These are phyloP conservation scores for Sugiyamaella americana DNA, from an alignment of 805 yeast genomes.

Conservation along the genomic window DNA sequence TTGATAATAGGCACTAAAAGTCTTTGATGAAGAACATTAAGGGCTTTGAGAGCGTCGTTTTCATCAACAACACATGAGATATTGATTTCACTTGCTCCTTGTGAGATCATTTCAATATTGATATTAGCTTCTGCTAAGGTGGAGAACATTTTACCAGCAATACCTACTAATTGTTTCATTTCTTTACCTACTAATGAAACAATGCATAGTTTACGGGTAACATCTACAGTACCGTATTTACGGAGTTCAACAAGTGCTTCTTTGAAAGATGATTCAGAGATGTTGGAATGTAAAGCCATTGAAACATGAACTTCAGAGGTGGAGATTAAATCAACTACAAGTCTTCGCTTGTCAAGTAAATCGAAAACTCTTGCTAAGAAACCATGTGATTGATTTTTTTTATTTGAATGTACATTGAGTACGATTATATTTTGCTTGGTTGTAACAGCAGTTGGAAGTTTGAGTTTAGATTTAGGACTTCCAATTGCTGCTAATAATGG, in stretches of 20 bases:
- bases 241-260: constrained; percentile 73
- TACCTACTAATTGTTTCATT: constrained; percentile 94
- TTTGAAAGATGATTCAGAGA: constrained; percentile 57
- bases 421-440: constrained; percentile 91
- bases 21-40: constrained; percentile 76
- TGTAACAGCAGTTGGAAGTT: constrained; percentile 85
- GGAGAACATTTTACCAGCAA: constrained; percentile 95
- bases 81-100: constrained; percentile 97
- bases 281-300: constrained; percentile 80
- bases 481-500: background rate
- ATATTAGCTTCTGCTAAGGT: constrained; percentile 86
- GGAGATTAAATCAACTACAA: constrained; percentile 92
- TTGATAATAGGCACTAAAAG: constrained; percentile 36
- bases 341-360: constrained; percentile 70
- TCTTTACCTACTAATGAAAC: constrained; percentile 93
- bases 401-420: constrained; percentile 87
- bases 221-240: constrained; percentile 81
- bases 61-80: constrained; percentile 91
- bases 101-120: constrained; percentile 96
- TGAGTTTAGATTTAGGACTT: constrained; percentile 36
- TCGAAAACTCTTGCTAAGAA: constrained; percentile 87
- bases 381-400: constrained; percentile 88
- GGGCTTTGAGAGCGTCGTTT: constrained; percentile 74
- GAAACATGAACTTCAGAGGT: constrained; percentile 98
- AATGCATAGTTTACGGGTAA: constrained; percentile 81